Conservation (phyloP, 2,329 filamentous ascomycete genomes). For the Basipetospora chlamydospora region DNA sequence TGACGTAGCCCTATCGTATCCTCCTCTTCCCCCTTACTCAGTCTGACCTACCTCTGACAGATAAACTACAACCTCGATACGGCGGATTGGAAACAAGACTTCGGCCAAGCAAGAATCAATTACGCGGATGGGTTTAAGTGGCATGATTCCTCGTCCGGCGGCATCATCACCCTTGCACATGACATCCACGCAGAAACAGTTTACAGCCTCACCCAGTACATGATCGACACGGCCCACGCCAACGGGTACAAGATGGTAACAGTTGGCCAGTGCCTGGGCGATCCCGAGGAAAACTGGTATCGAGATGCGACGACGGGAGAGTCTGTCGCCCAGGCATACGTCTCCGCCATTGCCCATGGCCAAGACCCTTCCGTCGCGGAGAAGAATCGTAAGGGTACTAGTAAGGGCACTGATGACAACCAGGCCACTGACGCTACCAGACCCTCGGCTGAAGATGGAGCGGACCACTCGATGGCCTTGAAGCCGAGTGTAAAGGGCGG, state of each 20-base stretch:
- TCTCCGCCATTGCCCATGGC: neutral
- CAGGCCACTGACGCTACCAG: too few relatives aligned
- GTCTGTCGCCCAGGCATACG: neutral
- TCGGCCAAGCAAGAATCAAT: constrained; percentile 24
- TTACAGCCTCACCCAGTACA: constrained; percentile 18
- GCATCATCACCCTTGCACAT: constrained; percentile 37
- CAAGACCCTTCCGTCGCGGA: too few relatives aligned
- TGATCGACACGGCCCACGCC: constrained; percentile 8
- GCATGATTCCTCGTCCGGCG: constrained; percentile 13
- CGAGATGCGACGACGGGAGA: neutral
- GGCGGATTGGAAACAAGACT: constrained; percentile 41
- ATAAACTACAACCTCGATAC: constrained; percentile 43
- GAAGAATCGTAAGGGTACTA: neutral
- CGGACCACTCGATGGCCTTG: too few relatives aligned
- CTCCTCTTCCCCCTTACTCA: too few relatives aligned
- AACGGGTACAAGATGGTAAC: constrained; percentile 10
- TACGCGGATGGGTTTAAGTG: too few relatives aligned
- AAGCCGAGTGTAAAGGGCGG: too few relatives aligned
- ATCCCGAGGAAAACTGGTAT: constrained; percentile 40
- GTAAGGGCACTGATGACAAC: too few relatives aligned
- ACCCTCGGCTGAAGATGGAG: too few relatives aligned
- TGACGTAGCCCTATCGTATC: too few relatives aligned
- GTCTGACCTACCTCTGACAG: neutral
- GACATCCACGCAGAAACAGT: constrained; percentile 35
- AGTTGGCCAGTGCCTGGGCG: constrained; percentile 35